A percentile compares a stretch with the other conserved stretches of the same genome.
Evolutionary conservation across 345 rosid species (phyloP).

Genomic region (Salix suchowensis): DNA sequence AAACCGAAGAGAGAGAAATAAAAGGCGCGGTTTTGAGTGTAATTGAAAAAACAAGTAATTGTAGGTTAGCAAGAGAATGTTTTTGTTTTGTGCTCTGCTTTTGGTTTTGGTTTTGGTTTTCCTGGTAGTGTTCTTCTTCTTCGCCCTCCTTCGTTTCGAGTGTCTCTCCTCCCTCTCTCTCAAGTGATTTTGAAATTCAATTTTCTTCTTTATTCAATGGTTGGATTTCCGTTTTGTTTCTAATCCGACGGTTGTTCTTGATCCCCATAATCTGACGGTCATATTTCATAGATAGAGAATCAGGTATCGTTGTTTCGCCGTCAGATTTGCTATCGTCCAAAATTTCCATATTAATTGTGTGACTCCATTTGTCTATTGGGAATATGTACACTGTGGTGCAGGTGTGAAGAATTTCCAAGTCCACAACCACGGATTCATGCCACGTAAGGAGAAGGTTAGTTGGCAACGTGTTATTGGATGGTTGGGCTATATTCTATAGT

Average conservation of each 20-base stretch:
- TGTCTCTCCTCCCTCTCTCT: conserved; percentile 81
- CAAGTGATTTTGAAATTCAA: conserved; percentile 81
- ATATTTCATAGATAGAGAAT: conserved; percentile 43
- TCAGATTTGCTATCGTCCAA: conserved; percentile 30
- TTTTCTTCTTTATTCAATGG: conserved; percentile 57
- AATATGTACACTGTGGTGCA: not conserved
- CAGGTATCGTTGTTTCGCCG: conserved; percentile 25
- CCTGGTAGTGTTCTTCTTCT: conserved; percentile 19
- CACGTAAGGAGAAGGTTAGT: conserved; percentile 23
- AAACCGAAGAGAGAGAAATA: not conserved
- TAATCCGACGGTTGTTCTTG: conserved; percentile 40
- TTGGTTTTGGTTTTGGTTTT: not conserved
- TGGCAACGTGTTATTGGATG: conserved; percentile 2
- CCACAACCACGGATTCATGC: not conserved
- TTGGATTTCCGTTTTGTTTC: conserved; percentile 31
- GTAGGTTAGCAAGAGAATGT: not conserved
- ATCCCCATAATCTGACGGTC: conserved; percentile 43
- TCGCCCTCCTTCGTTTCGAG: conserved; percentile 12
- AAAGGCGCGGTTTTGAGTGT: too few species aligned
- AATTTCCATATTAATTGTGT: conserved; percentile 4
- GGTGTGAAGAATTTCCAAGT: not conserved
- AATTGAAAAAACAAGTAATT: not conserved
- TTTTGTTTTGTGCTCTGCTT: not conserved
- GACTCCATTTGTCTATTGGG: not conserved
- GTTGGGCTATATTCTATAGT: not conserved